A percentile compares a stretch with the other conserved stretches of the same genome.
Conservation (phyloP, 495 filamentous ascomycete genomes). For the Aspergillus biplanus region DNA sequence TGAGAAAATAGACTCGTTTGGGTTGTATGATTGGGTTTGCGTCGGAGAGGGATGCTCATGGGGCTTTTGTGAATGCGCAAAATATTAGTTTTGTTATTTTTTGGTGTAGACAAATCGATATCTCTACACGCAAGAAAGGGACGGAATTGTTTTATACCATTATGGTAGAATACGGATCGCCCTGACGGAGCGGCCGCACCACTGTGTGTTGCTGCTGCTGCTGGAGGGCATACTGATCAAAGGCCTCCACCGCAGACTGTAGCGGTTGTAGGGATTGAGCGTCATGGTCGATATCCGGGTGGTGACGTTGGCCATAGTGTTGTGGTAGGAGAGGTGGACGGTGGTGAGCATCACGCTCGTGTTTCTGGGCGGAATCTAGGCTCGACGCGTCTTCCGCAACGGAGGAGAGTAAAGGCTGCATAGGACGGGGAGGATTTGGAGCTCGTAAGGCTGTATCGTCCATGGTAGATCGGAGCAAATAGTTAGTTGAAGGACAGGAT, state of each 20-base stretch:
- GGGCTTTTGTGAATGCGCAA: not conserved
- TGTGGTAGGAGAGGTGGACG: constrained; percentile 11
- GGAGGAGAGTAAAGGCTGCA: constrained; percentile 27
- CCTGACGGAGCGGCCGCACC: constrained; percentile 11
- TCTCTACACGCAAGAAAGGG: not conserved
- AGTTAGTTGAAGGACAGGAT: not conserved
- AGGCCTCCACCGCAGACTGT: constrained; percentile 28
- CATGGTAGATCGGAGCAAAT: constrained; percentile 6
- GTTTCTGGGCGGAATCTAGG: constrained; percentile 23
- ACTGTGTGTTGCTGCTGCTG: constrained; percentile 20
- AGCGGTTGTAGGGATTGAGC: constrained; percentile 31
- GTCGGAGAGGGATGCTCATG: constrained; percentile 7
- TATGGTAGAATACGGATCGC: constrained; percentile 7
- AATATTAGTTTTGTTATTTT: not conserved
- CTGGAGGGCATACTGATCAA: constrained; percentile 27
- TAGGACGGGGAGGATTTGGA: constrained; percentile 22
- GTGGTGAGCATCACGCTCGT: constrained; percentile 13
- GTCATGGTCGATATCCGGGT: constrained; percentile 18
- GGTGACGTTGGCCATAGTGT: constrained; percentile 13
- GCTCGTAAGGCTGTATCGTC: constrained; percentile 22
- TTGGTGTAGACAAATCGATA: not conserved
- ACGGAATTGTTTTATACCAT: not conserved
- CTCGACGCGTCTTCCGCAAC: constrained; percentile 31
- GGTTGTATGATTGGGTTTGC: constrained; percentile 3
- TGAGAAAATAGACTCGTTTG: constrained; percentile 22